A percentile compares a stretch with the other conserved stretches of the same genome.
These are phyloP conservation scores for Cyanodermella asteris DNA, from an alignment of 2,329 filamentous ascomycete genomes.

Conservation along the genomic window DNA sequence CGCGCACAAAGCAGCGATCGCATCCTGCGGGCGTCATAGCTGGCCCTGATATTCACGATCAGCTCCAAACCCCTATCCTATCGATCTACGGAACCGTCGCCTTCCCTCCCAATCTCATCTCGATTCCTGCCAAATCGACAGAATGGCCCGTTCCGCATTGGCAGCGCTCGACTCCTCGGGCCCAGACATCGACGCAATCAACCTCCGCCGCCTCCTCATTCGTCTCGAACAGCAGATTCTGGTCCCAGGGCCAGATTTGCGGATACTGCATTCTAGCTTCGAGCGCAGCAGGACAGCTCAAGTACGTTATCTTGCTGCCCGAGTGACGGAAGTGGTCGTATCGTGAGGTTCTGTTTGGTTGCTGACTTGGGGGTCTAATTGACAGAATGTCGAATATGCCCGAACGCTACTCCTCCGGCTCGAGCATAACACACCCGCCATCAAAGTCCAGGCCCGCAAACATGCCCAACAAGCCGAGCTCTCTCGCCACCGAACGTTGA, in stretches of 20 bases:
- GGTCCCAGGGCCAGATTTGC: conserved; percentile 35
- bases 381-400: conserved; percentile 50
- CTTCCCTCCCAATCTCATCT: background rate
- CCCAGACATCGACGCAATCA: conserved; percentile 6
- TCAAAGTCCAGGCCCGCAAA: conserved; percentile 36
- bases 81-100: too few species aligned
- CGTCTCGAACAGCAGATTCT: conserved; percentile 46
- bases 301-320: conserved; percentile 19
- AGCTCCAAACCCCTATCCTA: too few species aligned
- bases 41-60: too few species aligned
- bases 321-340: conserved; percentile 1
- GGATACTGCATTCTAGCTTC: conserved; percentile 38
- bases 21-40: too few species aligned
- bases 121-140: background rate
- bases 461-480: conserved; percentile 42
- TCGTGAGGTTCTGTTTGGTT: conserved; percentile 1
- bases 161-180: conserved; percentile 1
- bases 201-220: conserved; percentile 42
- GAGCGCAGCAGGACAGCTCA: conserved; percentile 39
- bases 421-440: conserved; percentile 43
- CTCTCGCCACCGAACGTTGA: conserved; percentile 38
- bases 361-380: conserved; percentile 4
- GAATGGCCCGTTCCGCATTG: conserved; percentile 2
- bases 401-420: conserved; percentile 45
- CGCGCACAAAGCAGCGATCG: too few species aligned